Evolutionary conservation across 2,329 filamentous ascomycete genomes (phyloP).

Genomic region (Coniochaeta sp.): DNA sequence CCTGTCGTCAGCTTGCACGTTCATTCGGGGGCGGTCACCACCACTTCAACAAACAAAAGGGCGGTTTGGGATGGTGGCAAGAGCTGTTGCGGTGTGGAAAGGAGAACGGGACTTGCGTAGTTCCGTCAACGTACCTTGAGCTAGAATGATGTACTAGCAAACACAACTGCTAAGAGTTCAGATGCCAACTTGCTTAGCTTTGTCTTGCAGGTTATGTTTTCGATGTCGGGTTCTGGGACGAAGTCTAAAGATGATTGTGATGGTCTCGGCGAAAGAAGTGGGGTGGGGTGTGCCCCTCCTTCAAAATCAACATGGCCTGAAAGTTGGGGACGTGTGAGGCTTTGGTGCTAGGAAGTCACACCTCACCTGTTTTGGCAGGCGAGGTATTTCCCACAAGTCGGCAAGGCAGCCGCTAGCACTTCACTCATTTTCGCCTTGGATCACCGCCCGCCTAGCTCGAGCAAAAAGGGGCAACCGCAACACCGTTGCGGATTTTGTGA

Average conservation of each 20-base stretch:
- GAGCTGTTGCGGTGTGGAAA: too few relatives aligned
- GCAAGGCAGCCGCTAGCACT: not conserved
- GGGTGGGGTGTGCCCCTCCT: not conserved
- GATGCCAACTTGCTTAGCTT: not conserved
- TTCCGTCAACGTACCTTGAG: too few relatives aligned
- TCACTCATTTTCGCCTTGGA: not conserved
- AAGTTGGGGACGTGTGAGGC: not conserved
- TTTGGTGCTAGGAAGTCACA: not conserved
- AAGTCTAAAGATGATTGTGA: not conserved
- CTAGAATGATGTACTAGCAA: too few relatives aligned
- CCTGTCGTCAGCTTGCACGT: not conserved
- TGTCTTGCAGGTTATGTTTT: not conserved
- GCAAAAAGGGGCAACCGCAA: not conserved
- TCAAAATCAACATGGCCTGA: constrained; percentile 3
- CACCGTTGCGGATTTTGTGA: not conserved
- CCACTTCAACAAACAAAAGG: too few relatives aligned
- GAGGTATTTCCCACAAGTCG: not conserved
- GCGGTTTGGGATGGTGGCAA: too few relatives aligned
- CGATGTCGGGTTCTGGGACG: not conserved
- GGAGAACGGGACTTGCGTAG: too few relatives aligned
- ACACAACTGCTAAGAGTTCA: not conserved
- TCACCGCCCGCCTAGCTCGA: not conserved
- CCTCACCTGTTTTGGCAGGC: not conserved
- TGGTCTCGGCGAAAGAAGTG: not conserved
- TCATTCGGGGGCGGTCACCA: not conserved